Percentiles rank a stretch among this genome's conserved stretches.
These are phyloP conservation scores for Coniochaeta pulveracea DNA, from an alignment of 2,329 filamentous ascomycete genomes.

Conservation along the genomic window DNA sequence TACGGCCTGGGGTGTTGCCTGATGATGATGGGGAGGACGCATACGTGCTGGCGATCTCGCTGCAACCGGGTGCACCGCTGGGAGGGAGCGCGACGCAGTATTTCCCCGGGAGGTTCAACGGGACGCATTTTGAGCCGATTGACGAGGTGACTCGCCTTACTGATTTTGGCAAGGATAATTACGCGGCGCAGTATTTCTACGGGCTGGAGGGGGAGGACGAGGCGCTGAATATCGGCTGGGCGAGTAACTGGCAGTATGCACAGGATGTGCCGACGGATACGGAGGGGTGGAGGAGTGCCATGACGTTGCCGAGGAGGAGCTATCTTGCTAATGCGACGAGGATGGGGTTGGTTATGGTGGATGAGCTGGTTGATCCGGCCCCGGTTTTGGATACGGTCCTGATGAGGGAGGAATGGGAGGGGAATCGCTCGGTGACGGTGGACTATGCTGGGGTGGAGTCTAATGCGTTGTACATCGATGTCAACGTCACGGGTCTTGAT, in stretches of 20 bases:
- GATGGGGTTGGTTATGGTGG: conserved; percentile 38
- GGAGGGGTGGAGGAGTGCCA: conserved; percentile 40
- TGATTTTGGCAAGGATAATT: conserved; percentile 41
- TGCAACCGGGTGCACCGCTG: conserved; percentile 45
- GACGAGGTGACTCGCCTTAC: conserved; percentile 28
- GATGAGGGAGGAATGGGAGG: conserved; percentile 28
- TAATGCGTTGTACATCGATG: conserved; percentile 41
- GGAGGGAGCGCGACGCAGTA: conserved; percentile 46
- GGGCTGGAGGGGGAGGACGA: conserved; percentile 24
- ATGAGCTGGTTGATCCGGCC: conserved; percentile 33
- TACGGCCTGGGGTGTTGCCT: conserved; percentile 17
- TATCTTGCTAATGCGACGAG: conserved; percentile 38
- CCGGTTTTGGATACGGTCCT: conserved; percentile 34
- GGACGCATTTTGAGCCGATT: conserved; percentile 43
- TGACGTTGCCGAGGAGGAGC: conserved; percentile 38
- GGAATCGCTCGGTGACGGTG: conserved; percentile 33
- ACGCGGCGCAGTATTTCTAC: conserved; percentile 46
- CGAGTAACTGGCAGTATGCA: conserved; percentile 49
- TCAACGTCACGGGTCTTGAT: conserved; percentile 33
- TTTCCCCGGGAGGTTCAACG: conserved; percentile 49
- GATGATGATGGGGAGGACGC: conserved; percentile 21
- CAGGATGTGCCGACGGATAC: conserved; percentile 36
- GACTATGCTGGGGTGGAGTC: conserved; percentile 39
- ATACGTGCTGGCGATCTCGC: conserved; percentile 37
- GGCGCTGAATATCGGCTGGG: conserved; percentile 42